These are phyloP conservation scores for Sporothrix inflata DNA, from an alignment of 2,329 filamentous ascomycete species.

Conservation along the genomic window DNA sequence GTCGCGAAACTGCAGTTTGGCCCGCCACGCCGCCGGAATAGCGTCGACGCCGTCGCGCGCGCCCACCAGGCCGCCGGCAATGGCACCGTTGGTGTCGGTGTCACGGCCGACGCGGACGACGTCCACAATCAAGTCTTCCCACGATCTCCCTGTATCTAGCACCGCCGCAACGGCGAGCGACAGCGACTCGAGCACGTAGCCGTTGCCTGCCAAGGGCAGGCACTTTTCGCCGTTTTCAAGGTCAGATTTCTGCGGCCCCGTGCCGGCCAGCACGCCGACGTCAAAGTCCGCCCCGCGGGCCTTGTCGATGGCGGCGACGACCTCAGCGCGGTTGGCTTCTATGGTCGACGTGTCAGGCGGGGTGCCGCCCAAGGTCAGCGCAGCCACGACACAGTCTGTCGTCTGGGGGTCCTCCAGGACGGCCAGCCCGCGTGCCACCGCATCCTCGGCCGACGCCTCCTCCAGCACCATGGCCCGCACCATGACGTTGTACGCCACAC, in stretches of 20 bases:
- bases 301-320: constrained; percentile 37
- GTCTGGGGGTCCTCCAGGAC: constrained; percentile 32
- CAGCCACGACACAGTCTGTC: neutral
- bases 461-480: constrained; percentile 40
- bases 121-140: constrained; percentile 52
- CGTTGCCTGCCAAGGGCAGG: constrained; percentile 41
- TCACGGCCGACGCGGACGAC: constrained; percentile 50
- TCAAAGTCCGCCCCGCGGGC: constrained; percentile 36
- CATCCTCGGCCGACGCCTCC: constrained; percentile 36
- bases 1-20: constrained; percentile 45
- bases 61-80: constrained; percentile 51
- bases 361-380: neutral
- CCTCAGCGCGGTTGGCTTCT: neutral
- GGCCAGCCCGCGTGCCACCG: constrained; percentile 38
- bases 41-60: constrained; percentile 48
- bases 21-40: constrained; percentile 48
- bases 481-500: constrained; percentile 48
- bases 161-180: constrained; percentile 47
- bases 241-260: constrained; percentile 37
- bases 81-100: constrained; percentile 52
- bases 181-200: constrained; percentile 51
- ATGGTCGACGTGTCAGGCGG: neutral
- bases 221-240: neutral
- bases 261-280: constrained; percentile 39
- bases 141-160: constrained; percentile 42